A percentile compares a stretch with the other conserved stretches of the same genome.
Evolutionary conservation across 2,329 filamentous ascomycete species (phyloP).

Genomic region (Penicillium rolfsii): DNA sequence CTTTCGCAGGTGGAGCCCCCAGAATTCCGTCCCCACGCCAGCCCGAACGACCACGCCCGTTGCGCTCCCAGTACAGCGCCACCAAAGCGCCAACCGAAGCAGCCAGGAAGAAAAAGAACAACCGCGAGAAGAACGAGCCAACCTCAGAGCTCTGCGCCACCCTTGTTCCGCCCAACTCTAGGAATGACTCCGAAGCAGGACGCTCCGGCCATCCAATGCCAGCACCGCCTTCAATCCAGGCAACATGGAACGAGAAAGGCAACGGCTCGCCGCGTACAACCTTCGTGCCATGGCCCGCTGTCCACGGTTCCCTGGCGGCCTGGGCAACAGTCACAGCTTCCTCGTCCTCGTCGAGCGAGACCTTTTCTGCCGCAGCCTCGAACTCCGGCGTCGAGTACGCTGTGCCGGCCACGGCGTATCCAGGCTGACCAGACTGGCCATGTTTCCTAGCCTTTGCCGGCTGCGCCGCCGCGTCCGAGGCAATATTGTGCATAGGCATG

Average conservation of each 20-base stretch:
- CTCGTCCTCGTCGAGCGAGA: conserved; percentile 28
- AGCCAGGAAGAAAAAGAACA: conserved; percentile 43
- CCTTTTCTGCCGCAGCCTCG: conserved; percentile 49
- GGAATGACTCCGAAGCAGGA: conserved; percentile 22
- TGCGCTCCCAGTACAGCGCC: conserved; percentile 45
- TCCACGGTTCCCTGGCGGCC: conserved; percentile 52
- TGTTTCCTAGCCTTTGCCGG: conserved; percentile 60
- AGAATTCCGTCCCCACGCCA: conserved; percentile 53
- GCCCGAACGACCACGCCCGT: conserved; percentile 27
- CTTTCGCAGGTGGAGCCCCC: conserved; percentile 49
- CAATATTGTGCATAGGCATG: conserved; percentile 71
- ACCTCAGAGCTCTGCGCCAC: conserved; percentile 13
- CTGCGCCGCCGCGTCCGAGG: conserved; percentile 34
- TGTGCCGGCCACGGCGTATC: conserved; percentile 82
- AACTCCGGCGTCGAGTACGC: conserved; percentile 82
- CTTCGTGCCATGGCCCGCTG: conserved; percentile 58
- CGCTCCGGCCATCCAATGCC: conserved; percentile 40
- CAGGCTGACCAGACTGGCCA: conserved; percentile 51
- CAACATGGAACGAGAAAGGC: conserved; percentile 75
- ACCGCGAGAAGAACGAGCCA: conserved; percentile 33
- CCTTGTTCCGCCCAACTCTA: conserved; percentile 16
- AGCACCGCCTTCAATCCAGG: conserved; percentile 65
- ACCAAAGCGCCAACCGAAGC: conserved; percentile 40
- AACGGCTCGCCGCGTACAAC: conserved; percentile 87
- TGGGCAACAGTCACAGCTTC: conserved; percentile 51